These are phyloP conservation scores for Xylariaceae sp. DNA, from an alignment of 2,329 filamentous ascomycete species.

Conservation along the genomic window DNA sequence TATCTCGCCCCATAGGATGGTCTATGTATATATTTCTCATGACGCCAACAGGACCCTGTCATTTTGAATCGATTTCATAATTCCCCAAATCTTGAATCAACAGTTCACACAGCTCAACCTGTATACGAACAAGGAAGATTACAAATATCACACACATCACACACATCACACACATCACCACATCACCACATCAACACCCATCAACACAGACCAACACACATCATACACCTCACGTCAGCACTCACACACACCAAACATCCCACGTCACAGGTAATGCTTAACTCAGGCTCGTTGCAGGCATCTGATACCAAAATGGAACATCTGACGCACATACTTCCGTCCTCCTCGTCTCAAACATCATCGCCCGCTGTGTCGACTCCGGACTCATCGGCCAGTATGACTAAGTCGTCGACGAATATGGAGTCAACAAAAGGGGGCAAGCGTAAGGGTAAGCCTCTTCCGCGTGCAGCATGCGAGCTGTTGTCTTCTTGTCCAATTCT, in stretches of 20 bases:
- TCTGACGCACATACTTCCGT: conserved; percentile 7
- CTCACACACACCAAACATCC: conserved; percentile 1
- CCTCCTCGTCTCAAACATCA: conserved; percentile 10
- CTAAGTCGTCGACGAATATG: conserved; percentile 17
- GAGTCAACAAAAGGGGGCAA: conserved; percentile 25
- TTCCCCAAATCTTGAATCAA: conserved; percentile 11
- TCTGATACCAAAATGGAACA: conserved; percentile 8
- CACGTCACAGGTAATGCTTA: conserved; percentile 11
- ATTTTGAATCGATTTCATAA: conserved; percentile 5
- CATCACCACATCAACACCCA: conserved; percentile 9
- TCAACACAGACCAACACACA: background rate
- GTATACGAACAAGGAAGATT: no score
- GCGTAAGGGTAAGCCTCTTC: conserved; percentile 27
- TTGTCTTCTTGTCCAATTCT: no score
- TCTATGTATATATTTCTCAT: conserved; percentile 23
- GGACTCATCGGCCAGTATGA: conserved; percentile 22
- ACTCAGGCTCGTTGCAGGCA: conserved; percentile 7
- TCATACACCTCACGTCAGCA: conserved; percentile 2
- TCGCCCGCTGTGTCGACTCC: conserved; percentile 14
- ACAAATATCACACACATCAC: no score
- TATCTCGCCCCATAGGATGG: conserved; percentile 11
- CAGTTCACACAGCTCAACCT: background rate
- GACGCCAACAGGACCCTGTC: conserved; percentile 17
- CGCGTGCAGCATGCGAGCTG: background rate
- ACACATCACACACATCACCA: no score